phyloP scores from a whole-genome alignment of 805 yeast species.

The Saccharomycopsis fermentans region DNA sequence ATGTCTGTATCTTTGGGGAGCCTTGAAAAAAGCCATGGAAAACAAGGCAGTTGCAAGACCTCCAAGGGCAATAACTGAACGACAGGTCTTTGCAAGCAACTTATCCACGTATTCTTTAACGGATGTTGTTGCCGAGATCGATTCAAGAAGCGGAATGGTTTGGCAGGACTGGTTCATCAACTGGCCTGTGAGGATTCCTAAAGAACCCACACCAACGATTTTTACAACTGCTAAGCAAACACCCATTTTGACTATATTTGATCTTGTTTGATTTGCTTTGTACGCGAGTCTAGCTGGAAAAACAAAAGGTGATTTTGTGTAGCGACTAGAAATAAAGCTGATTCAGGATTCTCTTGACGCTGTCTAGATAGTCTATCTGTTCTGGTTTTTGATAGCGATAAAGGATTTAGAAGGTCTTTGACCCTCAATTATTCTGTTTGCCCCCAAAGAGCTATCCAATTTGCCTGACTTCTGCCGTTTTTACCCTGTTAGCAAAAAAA shows the following conservation, averaged over 20 bases:
- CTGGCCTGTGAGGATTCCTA: conserved; percentile 54
- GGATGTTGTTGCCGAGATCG: neutral
- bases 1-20: conserved; percentile 50
- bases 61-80: conserved; percentile 30
- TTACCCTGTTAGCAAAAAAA: too few species aligned
- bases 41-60: conserved; percentile 42
- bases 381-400: too few species aligned
- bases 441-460: too few species aligned
- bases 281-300: neutral
- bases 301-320: neutral
- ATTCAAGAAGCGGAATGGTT: conserved; percentile 9
- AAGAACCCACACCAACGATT: conserved; percentile 51
- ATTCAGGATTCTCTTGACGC: too few species aligned
- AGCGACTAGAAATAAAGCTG: too few species aligned
- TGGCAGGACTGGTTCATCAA: conserved; percentile 26
- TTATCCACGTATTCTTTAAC: conserved; percentile 18
- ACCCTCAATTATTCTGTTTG: too few species aligned
- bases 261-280: neutral
- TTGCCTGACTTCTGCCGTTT: too few species aligned
- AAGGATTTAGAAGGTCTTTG: too few species aligned
- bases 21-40: conserved; percentile 42
- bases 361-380: too few species aligned
- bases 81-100: conserved; percentile 21
- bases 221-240: conserved; percentile 48
- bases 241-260: conserved; percentile 30